Percentiles rank a stretch among this genome's conserved stretches.
Conservation (phyloP, 331 rosid genomes). For the Pyrus hybrid region DNA sequence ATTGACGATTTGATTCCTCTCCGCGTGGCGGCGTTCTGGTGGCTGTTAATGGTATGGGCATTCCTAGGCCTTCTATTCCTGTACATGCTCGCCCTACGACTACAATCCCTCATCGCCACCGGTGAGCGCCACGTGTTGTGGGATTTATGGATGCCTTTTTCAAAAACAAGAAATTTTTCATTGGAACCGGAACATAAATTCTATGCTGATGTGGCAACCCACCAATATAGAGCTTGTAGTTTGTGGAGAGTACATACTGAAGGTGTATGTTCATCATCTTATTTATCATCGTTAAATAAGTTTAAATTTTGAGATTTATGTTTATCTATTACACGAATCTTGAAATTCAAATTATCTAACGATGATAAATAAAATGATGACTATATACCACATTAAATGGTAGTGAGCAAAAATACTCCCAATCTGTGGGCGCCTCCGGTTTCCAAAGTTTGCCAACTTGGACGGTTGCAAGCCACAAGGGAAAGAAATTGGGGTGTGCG, state of each 20-base stretch:
- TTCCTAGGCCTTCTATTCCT: background rate
- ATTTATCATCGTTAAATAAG: no score
- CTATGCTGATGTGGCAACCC: background rate
- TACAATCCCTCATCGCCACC: background rate
- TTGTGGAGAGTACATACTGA: no score
- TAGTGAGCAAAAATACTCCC: no score
- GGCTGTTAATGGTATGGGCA: background rate
- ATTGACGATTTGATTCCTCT: background rate
- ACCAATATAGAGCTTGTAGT: no score
- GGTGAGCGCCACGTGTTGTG: slow-evolving; percentile 1
- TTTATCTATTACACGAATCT: no score
- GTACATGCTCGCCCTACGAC: background rate
- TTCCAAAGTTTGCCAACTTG: slow-evolving; percentile 8
- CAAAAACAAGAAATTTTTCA: no score
- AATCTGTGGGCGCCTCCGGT: background rate
- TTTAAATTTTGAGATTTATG: no score
- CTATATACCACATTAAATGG: no score
- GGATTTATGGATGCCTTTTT: background rate
- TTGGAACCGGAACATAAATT: rapidly evolving
- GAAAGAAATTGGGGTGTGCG: background rate
- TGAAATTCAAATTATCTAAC: no score
- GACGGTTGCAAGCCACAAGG: background rate
- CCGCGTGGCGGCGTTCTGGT: background rate
- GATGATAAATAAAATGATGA: no score
- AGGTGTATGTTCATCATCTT: no score